A percentile compares a stretch with the other conserved stretches of the same genome.
phyloP scores from a whole-genome alignment of 139 green algal genomes.

The Chlorella sp. region DNA sequence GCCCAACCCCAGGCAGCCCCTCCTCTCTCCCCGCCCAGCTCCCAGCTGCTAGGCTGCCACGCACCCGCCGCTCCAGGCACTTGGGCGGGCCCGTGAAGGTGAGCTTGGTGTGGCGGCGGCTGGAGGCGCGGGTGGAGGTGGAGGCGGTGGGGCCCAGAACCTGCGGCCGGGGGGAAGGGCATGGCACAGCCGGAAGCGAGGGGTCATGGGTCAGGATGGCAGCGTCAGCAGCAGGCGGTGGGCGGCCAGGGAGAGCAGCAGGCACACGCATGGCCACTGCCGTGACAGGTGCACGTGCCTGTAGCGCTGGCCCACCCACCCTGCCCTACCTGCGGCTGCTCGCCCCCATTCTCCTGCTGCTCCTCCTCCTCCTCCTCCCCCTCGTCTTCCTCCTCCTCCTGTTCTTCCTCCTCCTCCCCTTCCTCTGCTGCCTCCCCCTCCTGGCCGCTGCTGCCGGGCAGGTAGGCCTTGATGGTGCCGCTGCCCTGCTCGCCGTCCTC shows the following conservation, averaged over 20 bases:
- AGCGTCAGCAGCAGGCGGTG: not conserved
- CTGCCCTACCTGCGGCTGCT: not conserved
- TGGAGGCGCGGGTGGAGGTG: not conserved
- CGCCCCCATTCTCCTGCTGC: not conserved
- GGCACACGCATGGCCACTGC: not conserved
- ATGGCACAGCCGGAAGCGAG: not conserved
- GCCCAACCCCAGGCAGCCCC: no score
- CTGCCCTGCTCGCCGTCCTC: not conserved
- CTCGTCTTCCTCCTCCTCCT: not conserved
- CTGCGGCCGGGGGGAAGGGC: not conserved
- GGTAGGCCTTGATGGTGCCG: not conserved
- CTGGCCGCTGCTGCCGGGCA: not conserved
- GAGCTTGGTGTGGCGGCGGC: constrained; percentile 4
- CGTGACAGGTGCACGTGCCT: not conserved
- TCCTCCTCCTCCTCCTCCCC: not conserved
- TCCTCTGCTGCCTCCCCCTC: not conserved
- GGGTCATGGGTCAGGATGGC: not conserved
- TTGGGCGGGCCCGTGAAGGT: constrained; percentile 25
- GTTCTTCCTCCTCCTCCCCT: not conserved
- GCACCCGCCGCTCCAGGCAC: constrained; percentile 9
- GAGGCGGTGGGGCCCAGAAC: not conserved
- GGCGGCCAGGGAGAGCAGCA: not conserved
- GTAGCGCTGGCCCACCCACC: not conserved
- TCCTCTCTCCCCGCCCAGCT: not conserved
- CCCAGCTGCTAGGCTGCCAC: not conserved